Evolutionary conservation across 2,329 filamentous ascomycete genomes (phyloP).

Genomic region (Dendrostoma leiphaemia): DNA sequence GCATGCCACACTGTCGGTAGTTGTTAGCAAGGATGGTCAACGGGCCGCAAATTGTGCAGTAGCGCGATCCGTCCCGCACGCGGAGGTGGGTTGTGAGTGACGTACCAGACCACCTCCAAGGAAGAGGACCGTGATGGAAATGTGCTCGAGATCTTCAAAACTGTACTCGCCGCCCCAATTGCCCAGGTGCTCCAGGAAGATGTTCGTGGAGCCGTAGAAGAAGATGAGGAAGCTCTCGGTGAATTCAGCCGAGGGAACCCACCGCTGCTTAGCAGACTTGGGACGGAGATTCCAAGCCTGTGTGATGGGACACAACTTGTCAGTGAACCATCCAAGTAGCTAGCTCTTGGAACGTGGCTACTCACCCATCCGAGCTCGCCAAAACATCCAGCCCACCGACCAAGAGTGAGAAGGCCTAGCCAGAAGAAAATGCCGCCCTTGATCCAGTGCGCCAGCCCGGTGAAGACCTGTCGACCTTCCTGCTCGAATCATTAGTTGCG

Average conservation of each 20-base stretch:
- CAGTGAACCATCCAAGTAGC: neutral
- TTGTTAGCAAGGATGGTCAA: slow-evolving; percentile 17
- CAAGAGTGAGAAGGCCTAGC: slow-evolving; percentile 83
- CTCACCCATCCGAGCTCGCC: slow-evolving; percentile 80
- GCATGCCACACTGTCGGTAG: slow-evolving; percentile 66
- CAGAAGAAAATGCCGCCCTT: slow-evolving; percentile 96
- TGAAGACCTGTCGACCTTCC: slow-evolving; percentile 71
- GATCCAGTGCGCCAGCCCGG: slow-evolving; percentile 86
- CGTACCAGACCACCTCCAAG: slow-evolving; percentile 84
- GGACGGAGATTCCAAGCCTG: slow-evolving; percentile 86
- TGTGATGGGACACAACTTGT: slow-evolving; percentile 7
- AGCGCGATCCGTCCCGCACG: slow-evolving; percentile 4
- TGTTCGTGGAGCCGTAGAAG: slow-evolving; percentile 83
- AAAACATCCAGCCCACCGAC: slow-evolving; percentile 88
- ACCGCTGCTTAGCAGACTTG: slow-evolving; percentile 50
- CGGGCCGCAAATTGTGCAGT: slow-evolving; percentile 1
- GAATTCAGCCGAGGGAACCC: slow-evolving; percentile 82
- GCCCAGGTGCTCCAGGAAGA: slow-evolving; percentile 87
- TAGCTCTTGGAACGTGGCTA: slow-evolving; percentile 11
- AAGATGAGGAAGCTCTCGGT: slow-evolving; percentile 88
- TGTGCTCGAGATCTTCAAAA: slow-evolving; percentile 81
- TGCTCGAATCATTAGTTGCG: slow-evolving; percentile 30
- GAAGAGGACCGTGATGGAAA: slow-evolving; percentile 91
- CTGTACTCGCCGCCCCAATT: slow-evolving; percentile 70
- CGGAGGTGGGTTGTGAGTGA: slow-evolving; percentile 19